phyloP scores from a whole-genome alignment of 345 rosid genomes.

The Euclidium syriacum region DNA sequence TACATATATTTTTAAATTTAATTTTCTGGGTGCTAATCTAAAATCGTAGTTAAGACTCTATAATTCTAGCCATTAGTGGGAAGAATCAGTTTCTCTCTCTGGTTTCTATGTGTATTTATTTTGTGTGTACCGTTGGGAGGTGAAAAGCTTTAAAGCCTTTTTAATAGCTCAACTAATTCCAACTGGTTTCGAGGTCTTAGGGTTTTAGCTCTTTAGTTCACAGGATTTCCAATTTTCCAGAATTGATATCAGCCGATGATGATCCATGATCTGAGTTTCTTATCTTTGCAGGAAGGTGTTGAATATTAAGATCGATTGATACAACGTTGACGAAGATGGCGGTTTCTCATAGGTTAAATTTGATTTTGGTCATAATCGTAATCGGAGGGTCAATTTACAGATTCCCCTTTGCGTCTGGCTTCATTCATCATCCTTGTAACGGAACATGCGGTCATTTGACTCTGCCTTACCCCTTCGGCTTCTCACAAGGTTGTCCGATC shows the following conservation, averaged over 20 bases:
- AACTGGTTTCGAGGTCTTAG: conserved; percentile 18
- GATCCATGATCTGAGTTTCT: conserved; percentile 3
- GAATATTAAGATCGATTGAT: conserved; percentile 7
- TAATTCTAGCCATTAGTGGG: conserved; percentile 22
- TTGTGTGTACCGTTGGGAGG: conserved; percentile 21
- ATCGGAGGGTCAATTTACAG: conserved; percentile 8
- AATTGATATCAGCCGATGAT: not conserved
- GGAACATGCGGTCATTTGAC: conserved; percentile 32
- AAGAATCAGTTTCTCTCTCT: conserved; percentile 16
- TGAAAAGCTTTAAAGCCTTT: not conserved
- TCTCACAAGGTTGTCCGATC: conserved; percentile 48
- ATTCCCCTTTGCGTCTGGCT: not conserved
- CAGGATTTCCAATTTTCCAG: not conserved
- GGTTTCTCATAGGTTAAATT: not conserved
- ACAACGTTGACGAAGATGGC: conserved; percentile 6
- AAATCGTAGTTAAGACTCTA: conserved; percentile 4
- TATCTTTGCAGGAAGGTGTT: conserved; percentile 4
- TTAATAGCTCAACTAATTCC: conserved; percentile 27
- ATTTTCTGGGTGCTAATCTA: not conserved
- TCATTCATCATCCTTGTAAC: not conserved
- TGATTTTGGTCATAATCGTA: conserved; percentile 5
- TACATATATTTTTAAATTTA: no score
- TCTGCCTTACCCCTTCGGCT: conserved; percentile 71
- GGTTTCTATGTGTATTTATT: conserved; percentile 16
- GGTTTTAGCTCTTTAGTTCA: conserved; percentile 16